These are phyloP conservation scores for Dichotomopilus funicola DNA, from an alignment of 2,329 filamentous ascomycete species.

Conservation along the genomic window DNA sequence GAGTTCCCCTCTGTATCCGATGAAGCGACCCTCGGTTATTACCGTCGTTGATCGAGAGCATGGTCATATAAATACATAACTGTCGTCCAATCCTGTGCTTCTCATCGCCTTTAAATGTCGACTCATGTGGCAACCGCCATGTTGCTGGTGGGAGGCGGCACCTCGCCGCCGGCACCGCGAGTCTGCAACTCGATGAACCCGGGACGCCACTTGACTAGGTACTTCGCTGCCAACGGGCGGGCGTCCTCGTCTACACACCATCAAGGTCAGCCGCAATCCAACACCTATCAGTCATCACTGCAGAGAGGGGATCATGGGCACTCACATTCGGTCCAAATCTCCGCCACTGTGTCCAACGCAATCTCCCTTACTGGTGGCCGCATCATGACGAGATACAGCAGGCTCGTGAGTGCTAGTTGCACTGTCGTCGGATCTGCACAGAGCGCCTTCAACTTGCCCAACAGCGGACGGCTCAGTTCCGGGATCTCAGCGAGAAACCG, in stretches of 20 bases:
- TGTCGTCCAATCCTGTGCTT: background rate
- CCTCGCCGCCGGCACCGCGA: conserved; percentile 12
- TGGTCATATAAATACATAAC: background rate
- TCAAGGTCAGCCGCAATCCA: background rate
- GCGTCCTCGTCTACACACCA: conserved; percentile 50
- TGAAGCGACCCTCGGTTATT: background rate
- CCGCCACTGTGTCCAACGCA: conserved; percentile 58
- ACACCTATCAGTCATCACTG: background rate
- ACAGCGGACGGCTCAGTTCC: conserved; percentile 62
- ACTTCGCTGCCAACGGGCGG: conserved; percentile 55
- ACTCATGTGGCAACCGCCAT: conserved; percentile 13
- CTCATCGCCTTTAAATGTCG: background rate
- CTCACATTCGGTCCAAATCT: conserved; percentile 62
- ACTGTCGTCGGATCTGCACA: conserved; percentile 62
- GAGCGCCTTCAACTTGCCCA: conserved; percentile 63
- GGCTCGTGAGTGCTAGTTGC: conserved; percentile 55
- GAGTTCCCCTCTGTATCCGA: background rate
- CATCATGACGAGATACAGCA: conserved; percentile 63
- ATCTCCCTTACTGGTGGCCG: conserved; percentile 57
- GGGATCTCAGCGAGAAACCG: conserved; percentile 90
- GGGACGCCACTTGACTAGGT: conserved; percentile 55
- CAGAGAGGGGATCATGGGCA: conserved; percentile 15
- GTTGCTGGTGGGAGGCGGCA: conserved; percentile 15
- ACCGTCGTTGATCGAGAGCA: background rate
- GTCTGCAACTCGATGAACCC: conserved; percentile 39